These are phyloP conservation scores for Sordariomycetes sp. DNA, from an alignment of 2,329 filamentous ascomycete species.

Conservation along the genomic window DNA sequence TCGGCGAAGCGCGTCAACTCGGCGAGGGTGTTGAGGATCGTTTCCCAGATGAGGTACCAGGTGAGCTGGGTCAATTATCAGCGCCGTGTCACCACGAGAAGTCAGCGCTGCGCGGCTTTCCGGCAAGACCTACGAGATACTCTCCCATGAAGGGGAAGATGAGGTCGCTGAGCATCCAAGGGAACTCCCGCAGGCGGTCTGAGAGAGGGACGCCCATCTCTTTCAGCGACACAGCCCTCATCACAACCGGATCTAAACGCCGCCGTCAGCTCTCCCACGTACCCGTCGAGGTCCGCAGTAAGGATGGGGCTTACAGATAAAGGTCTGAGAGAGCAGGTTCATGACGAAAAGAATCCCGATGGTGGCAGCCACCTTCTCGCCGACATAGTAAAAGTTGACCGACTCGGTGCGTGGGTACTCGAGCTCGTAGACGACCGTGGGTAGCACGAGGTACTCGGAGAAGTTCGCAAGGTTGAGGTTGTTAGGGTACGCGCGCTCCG, in stretches of 20 bases:
- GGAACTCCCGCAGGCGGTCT: slow-evolving; percentile 53
- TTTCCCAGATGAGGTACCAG: slow-evolving; percentile 77
- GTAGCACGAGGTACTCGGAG: slow-evolving; percentile 60
- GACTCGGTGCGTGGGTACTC: slow-evolving; percentile 57
- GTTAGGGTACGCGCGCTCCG: slow-evolving; percentile 44
- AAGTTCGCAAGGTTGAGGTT: slow-evolving; percentile 55
- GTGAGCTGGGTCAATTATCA: slow-evolving; percentile 27
- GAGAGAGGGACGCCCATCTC: slow-evolving; percentile 47
- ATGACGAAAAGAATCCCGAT: slow-evolving; percentile 65
- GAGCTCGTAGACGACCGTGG: slow-evolving; percentile 67
- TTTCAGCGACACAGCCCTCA: slow-evolving; percentile 53
- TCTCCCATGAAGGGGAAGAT: slow-evolving; percentile 71
- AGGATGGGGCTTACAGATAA: slow-evolving; percentile 37
- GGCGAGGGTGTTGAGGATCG: slow-evolving; percentile 60
- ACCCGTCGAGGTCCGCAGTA: neutral
- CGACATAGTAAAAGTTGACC: slow-evolving; percentile 63
- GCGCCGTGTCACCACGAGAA: neutral
- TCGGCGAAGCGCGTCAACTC: slow-evolving; percentile 69
- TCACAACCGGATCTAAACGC: slow-evolving; percentile 52
- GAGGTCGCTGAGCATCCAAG: slow-evolving; percentile 62
- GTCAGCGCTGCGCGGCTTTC: neutral
- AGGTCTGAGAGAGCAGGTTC: slow-evolving; percentile 65
- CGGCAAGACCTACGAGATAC: slow-evolving; percentile 37
- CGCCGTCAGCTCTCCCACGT: slow-evolving; percentile 4
- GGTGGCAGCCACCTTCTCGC: slow-evolving; percentile 57